These are phyloP conservation scores for Neofusicoccum cordaticola DNA, from an alignment of 2,329 filamentous ascomycete species.

Conservation along the genomic window DNA sequence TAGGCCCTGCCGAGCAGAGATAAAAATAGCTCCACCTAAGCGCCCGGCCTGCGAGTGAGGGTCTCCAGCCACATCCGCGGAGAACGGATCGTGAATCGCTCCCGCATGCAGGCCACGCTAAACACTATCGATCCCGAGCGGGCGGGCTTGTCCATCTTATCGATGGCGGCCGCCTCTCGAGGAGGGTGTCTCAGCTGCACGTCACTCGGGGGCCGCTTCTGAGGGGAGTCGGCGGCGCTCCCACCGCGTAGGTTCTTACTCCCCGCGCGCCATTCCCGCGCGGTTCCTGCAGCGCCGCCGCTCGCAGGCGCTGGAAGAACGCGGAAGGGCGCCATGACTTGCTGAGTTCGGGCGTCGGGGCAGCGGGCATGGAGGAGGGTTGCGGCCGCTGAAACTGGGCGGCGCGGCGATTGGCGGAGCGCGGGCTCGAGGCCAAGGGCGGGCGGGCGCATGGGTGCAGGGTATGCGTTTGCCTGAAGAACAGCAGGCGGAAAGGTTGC, in stretches of 20 bases:
- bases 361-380: background rate
- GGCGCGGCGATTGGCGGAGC: background rate
- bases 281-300: background rate
- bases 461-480: background rate
- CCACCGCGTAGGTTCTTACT: background rate
- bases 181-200: constrained; percentile 6
- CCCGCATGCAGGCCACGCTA: constrained; percentile 13
- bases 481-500: constrained; percentile 3
- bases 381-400: background rate
- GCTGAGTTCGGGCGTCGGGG: background rate
- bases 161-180: background rate
- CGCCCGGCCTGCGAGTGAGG: background rate
- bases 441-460: background rate
- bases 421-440: background rate
- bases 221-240: background rate
- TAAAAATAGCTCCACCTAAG: background rate
- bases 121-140: constrained; percentile 11
- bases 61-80: constrained; percentile 15
- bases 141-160: constrained; percentile 11
- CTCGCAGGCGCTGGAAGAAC: background rate
- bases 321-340: background rate
- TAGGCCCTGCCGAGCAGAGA: background rate
- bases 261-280: background rate
- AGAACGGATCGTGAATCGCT: constrained; percentile 15
- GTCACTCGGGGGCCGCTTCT: constrained; percentile 5